Percentiles rank a stretch among this genome's conserved stretches.
Conservation (phyloP, 257 asterid species). For the Fraxinus cuspidata region DNA sequence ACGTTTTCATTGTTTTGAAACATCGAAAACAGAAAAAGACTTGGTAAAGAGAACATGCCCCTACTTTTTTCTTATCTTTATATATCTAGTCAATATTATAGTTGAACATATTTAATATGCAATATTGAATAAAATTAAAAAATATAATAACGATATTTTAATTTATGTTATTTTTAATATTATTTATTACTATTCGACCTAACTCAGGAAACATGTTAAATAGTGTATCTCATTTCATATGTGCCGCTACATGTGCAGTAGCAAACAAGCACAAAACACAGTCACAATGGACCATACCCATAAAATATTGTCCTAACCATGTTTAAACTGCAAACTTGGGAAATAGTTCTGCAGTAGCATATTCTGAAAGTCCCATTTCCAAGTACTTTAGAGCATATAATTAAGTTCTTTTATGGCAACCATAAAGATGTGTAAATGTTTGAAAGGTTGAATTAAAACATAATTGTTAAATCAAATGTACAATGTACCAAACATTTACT, state of each 20-base stretch:
- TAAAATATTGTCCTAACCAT: neutral
- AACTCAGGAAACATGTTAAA: neutral
- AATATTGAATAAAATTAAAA: no score
- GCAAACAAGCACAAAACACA: neutral
- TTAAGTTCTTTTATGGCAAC: neutral
- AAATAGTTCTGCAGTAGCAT: neutral
- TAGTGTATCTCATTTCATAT: neutral
- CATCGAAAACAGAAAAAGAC: no score
- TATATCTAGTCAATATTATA: no score
- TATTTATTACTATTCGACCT: neutral
- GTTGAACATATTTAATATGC: no score
- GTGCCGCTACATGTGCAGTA: neutral
- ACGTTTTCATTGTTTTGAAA: no score
- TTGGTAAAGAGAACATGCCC: no score
- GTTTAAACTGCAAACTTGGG: neutral
- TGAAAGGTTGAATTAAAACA: neutral
- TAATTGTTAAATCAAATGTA: neutral
- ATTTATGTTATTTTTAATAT: no score
- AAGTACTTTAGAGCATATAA: neutral
- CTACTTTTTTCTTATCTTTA: no score
- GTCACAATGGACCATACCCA: neutral
- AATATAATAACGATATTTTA: no score
- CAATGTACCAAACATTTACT: neutral
- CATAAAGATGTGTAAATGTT: neutral
- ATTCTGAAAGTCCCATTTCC: neutral